phyloP scores from a whole-genome alignment of 2,329 filamentous ascomycete genomes.

The Aspergillus texensis region DNA sequence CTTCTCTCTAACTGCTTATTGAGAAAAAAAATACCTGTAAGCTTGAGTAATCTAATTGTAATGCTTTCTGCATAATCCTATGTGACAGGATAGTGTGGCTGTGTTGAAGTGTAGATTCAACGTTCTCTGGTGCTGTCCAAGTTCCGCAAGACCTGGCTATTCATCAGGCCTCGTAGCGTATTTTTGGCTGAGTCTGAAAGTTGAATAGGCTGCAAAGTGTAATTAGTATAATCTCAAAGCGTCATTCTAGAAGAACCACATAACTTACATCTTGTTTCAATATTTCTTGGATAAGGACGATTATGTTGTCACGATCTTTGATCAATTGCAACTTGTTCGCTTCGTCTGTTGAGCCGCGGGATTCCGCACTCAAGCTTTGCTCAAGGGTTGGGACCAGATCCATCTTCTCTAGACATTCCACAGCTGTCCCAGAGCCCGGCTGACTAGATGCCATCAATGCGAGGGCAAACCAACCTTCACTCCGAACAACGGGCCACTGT shows the following conservation, averaged over 20 bases:
- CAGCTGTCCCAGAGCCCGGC: slow-evolving; percentile 36
- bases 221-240: slow-evolving; percentile 4
- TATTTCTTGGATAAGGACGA: slow-evolving; percentile 43
- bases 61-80: not conserved
- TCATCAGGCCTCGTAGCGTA: slow-evolving; percentile 34
- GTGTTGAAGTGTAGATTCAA: not conserved
- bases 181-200: slow-evolving; percentile 30
- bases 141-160: slow-evolving; percentile 25
- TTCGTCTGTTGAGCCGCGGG: slow-evolving; percentile 24
- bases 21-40: not conserved
- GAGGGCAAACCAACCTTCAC: slow-evolving; percentile 54
- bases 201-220: slow-evolving; percentile 27
- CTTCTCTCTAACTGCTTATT: not conserved
- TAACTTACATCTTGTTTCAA: slow-evolving; percentile 42
- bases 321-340: slow-evolving; percentile 28
- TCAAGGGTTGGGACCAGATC: slow-evolving; percentile 38
- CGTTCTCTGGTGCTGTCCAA: slow-evolving; percentile 15
- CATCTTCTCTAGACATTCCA: slow-evolving; percentile 38
- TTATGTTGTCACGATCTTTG: slow-evolving; percentile 46
- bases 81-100: not conserved
- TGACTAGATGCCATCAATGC: slow-evolving; percentile 47
- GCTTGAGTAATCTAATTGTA: not conserved
- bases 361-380: slow-evolving; percentile 29
- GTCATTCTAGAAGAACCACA: slow-evolving; percentile 5
- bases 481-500: slow-evolving; percentile 51